A percentile compares a stretch with the other conserved stretches of the same genome.
Evolutionary conservation across 768 basidiomycete species (phyloP).

Genomic region (Hygrophoropsis aurantiaca): DNA sequence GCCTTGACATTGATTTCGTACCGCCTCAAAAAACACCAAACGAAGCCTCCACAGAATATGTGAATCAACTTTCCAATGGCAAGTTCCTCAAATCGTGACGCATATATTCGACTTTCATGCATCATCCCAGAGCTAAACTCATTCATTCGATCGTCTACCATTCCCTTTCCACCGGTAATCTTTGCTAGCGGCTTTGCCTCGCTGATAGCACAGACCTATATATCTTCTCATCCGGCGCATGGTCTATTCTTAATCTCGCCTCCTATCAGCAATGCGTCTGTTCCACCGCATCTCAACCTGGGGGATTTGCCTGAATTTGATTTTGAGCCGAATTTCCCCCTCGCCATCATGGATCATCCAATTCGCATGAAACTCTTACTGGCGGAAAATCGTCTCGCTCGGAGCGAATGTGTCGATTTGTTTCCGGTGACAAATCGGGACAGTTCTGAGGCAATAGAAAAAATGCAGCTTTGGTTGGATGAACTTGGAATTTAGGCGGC

Average conservation of each 20-base stretch:
- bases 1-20: conserved; percentile 42
- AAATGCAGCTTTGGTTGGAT: conserved; percentile 56
- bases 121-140: conserved; percentile 38
- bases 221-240: conserved; percentile 64
- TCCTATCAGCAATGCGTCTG: conserved; percentile 40
- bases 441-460: conserved; percentile 37
- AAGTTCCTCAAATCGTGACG: conserved; percentile 9
- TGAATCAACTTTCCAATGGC: conserved; percentile 44
- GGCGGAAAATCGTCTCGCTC: conserved; percentile 40
- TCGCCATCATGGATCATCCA: conserved; percentile 46
- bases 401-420: conserved; percentile 38
- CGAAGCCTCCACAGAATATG: conserved; percentile 22
- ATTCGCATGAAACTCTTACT: conserved; percentile 34
- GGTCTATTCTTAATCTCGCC: conserved; percentile 64
- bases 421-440: conserved; percentile 34
- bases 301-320: conserved; percentile 49
- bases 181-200: conserved; percentile 48
- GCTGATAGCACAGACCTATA: conserved; percentile 64
- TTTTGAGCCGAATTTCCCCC: conserved; percentile 62
- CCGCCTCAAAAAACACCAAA: conserved; percentile 15
- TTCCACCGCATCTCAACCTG: conserved; percentile 31
- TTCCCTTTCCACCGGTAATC: conserved; percentile 59
- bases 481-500: conserved; percentile 45
- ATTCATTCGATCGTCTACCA: conserved; percentile 40
- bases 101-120: neutral